Evolutionary conservation across 768 basidiomycete genomes (phyloP), one percentile per base, ranked within the genome.

Genomic region (Suillus decipiens): DNA sequence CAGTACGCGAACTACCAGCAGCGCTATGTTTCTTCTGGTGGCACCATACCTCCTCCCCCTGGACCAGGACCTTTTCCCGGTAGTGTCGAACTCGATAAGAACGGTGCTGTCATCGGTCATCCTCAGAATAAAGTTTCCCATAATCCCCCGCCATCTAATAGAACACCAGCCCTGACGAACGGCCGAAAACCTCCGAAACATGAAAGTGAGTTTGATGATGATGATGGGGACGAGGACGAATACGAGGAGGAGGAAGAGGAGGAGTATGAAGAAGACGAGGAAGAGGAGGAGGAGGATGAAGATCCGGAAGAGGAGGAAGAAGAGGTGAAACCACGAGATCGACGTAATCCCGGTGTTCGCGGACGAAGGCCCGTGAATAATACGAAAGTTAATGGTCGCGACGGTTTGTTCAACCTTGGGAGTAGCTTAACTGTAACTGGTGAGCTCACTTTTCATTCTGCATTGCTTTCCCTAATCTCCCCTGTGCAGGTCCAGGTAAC

Each of bases 31-130:
- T 87, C 88, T 70, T 95, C 92, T 67, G 91, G 93, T 71, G 91
- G 94, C 66, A 92, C 89, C 45, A 84, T 95, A 70, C 89, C 95
- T 68, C 93, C 95, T 60, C 96, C 96, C 37, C 93, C 91, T 51
- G 96, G 96, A 15, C 96, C 97, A 9, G 96, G 97, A 34, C 97
- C 97, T 6, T 99, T 99, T 81, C 97, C 97, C 42, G 97, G 97
- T 64, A 94, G 92, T 72, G 95, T 99, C 75, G 96, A 97, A 76
- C 86, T 97, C 63, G 95, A 97, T 82, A 90, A 93, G 80, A 90
- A 92, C 72, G 95, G 95, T 54, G 83, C 82, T 51, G 85, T 90
- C 69, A 81, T 89, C 62, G 77, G 71, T 2, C 76, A 73, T 61
- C 69, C 65, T 57, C 70, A 71, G 61, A 73, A 77, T 59, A 75